Conservation (phyloP, 1,284 basidiomycete genomes). For the Cutaneotrichosporon sp. region DNA sequence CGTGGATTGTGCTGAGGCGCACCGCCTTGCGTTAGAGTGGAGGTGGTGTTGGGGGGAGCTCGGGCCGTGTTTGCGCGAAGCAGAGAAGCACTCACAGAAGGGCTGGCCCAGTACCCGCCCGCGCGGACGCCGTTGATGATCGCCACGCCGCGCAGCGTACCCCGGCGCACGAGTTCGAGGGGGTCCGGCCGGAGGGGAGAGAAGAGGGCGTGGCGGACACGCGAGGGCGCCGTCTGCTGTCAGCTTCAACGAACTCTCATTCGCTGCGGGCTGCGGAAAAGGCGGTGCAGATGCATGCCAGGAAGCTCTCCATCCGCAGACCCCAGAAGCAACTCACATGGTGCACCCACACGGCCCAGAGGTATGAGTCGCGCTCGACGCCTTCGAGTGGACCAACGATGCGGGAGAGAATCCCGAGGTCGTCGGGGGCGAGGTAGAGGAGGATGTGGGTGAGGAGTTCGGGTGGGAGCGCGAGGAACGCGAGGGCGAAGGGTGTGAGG, state of each 20-base stretch:
- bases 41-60: neutral
- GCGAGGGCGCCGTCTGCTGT: constrained; percentile 28
- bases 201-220: constrained; percentile 26
- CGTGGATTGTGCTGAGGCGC: constrained; percentile 26
- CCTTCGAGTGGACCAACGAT: constrained; percentile 25
- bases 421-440: constrained; percentile 29
- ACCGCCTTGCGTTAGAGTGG: constrained; percentile 29
- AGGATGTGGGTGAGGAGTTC: constrained; percentile 33
- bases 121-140: constrained; percentile 24
- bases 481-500: constrained; percentile 17
- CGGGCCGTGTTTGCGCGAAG: neutral
- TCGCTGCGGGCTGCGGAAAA: neutral
- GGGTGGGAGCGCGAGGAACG: constrained; percentile 26
- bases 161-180: constrained; percentile 28
- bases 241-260: neutral
- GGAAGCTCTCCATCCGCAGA: neutral
- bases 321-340: constrained; percentile 19
- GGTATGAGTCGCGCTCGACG: constrained; percentile 28
- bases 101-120: constrained; percentile 27
- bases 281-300: neutral
- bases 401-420: constrained; percentile 31
- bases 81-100: constrained; percentile 18
- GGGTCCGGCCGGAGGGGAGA: constrained; percentile 31
- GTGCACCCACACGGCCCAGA: constrained; percentile 26
- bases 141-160: constrained; percentile 30